Conservation (phyloP, 2,329 filamentous ascomycete genomes). For the Fusarium udum region DNA sequence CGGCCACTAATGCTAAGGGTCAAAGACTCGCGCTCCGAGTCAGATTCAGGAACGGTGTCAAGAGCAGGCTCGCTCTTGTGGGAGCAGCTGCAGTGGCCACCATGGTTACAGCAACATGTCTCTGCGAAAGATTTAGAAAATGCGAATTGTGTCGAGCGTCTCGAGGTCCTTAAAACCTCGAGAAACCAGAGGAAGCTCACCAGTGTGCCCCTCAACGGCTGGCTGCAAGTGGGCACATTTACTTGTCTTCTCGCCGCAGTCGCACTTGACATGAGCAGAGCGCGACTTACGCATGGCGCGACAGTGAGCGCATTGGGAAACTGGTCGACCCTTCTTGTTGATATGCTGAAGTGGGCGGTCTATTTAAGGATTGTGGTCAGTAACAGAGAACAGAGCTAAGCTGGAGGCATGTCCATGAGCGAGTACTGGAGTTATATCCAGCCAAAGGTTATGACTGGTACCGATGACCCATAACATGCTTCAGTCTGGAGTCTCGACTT, state of each 20-base stretch:
- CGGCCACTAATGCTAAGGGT: slow-evolving; percentile 41
- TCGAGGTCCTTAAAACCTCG: slow-evolving; percentile 4
- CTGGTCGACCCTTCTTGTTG: slow-evolving; percentile 96
- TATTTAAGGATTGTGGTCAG: slow-evolving; percentile 52
- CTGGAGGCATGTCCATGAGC: neutral
- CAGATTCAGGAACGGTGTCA: slow-evolving; percentile 71
- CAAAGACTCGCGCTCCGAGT: slow-evolving; percentile 61
- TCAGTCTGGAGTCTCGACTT: slow-evolving; percentile 51
- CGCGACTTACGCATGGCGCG: slow-evolving; percentile 96
- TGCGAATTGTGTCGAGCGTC: slow-evolving; percentile 9
- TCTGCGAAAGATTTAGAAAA: slow-evolving; percentile 53
- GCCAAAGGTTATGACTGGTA: neutral
- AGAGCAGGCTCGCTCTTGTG: slow-evolving; percentile 69
- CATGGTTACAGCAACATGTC: slow-evolving; percentile 76
- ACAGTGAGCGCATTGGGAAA: slow-evolving; percentile 98
- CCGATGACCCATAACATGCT: neutral
- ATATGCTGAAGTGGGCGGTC: slow-evolving; percentile 93
- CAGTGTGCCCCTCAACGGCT: slow-evolving; percentile 66
- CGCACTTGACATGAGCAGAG: slow-evolving; percentile 93
- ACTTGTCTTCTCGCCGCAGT: slow-evolving; percentile 93
- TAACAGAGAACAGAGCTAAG: slow-evolving; percentile 15
- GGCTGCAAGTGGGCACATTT: slow-evolving; percentile 70
- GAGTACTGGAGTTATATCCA: neutral
- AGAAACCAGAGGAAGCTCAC: slow-evolving; percentile 52
- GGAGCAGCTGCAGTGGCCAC: slow-evolving; percentile 71